Base-by-base conservation (phyloP, 306 rosid species). In the Dryas drummondii region DNA sequence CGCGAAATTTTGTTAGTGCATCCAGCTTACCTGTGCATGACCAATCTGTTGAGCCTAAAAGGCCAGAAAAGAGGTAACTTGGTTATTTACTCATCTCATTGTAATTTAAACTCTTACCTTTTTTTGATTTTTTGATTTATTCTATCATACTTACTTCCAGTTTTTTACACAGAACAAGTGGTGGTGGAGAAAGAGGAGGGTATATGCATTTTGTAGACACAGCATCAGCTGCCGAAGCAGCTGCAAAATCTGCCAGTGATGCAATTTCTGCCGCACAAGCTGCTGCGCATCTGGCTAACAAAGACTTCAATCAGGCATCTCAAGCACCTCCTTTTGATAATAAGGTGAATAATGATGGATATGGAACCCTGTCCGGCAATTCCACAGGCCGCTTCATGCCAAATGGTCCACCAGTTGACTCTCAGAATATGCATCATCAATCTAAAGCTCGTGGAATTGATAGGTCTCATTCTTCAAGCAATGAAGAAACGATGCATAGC, bases 211-310 rank as follows among this genome's bases (percentile, higher is more conserved):
- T 82, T 41, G 81, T 78, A 72, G 88, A 90, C 81, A 70, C 93
- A 0, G 85, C 79, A 47, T 79, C 97, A 63, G 97, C 97, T 52
- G 97, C 97, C 26, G 93, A 88, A 82, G 93, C 96, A 68, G 99
- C 99, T 47, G 97, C 98, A 26, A 92, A 90, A 84, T 81, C 90
- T 57, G 98, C 99, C 0, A 86, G 82, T 79, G 85, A 86, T 67
- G 99, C 99, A 54, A 83, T 92, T 42, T 97, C 97, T 42, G 99
- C 99, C 26, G 98, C 97, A 12, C 91, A 96, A 82, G 93, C 87
- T 78, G 99, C 99, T 63, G 98, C 97, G 58, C 89, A 82, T 82
- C 77, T 90, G 79, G 99, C 96, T 37, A 86, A 84, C 89, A 92
- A 83, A 77, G 89, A 90, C 61, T 9, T 19, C 9, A 78, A 85